Evolutionary conservation across 345 rosid species (phyloP), one percentile per base, ranked within the genome.

Genomic region (Microcos paniculata): DNA sequence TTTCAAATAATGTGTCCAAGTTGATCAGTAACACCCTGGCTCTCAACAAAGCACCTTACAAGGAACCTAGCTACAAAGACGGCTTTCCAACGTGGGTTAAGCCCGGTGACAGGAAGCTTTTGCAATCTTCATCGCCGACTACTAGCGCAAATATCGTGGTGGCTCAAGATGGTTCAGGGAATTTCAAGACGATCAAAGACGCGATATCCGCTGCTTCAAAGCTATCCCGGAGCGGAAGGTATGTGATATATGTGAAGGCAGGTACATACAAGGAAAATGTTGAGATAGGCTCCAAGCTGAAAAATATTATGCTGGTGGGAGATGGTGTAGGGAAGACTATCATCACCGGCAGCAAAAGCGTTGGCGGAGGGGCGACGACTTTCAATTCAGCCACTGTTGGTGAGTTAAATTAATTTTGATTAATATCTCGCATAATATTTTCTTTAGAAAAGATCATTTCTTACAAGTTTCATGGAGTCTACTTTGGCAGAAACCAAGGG

Each of bases 371-470:
- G 16, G 40, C 86, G 55, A 90, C 96, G 33, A 95, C 96, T 67
- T 95, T 93, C 79, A 85, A 84, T 9, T 93, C 97, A 30, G 98
- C 93, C 30, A 95, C 97, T n/a, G 87, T 95, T 73, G 97, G 99
- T 95, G 77, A 86, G 98, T 75, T 33, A 58, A 13, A 24, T 57
- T 8, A 58, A 55, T 57, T 42, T 57, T 53, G 56, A 1, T 35
- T 71, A 26, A 23, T 24, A n/a, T n/a, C n/a, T 26, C 9, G 2
- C 66, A 4, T 72, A 31, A 40, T 57, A 35, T 68, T 68, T 66
- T 13, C 38, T 45, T 66, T 23, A 6, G 57, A 52, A 0, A 1
- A 38, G 24, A 64, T 19, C 2, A 19, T 16, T 62, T 42, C 11
- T 35, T 35, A 35, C 40, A 35, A 35, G 40, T 35, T 35, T 35